Evolutionary conservation across 2,329 filamentous ascomycete species (phyloP), one percentile per base, ranked within the genome.

Genomic region (Diaporthe amygdali): DNA sequence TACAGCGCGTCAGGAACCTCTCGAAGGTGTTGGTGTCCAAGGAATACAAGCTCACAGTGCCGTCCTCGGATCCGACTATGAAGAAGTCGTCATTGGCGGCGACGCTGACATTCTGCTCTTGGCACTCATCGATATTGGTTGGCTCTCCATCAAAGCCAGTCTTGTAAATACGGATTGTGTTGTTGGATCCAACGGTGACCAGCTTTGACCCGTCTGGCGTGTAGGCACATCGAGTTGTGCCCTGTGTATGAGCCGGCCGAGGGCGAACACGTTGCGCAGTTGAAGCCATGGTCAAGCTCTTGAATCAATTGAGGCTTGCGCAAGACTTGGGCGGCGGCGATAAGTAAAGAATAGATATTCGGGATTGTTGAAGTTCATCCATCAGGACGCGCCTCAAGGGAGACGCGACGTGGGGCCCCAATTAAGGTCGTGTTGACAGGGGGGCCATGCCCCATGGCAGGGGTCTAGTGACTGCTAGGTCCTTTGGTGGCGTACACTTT

Each of bases 11-110:
- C 64, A 99, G 88, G 75, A 97, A 93, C 72, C 92, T 91, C 73
- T 97, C 94, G 82, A 97, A 94, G 34, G 86, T 82, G 77, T 92
- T 91, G 3, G 89, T 90, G 70, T 89, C 87, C 63, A 98, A 87
- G n/a, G 93, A 93, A 84, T 97, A 99, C 76, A 95, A 90, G 85
- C 93, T 97, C 77, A 99, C 94, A n/a, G 93, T 96, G 78, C 97
- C 96, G 83, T 98, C 95, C 81, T 99, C 96, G 25, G 94, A 94
- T 34, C 95, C 96, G 73, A 94, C 91, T 54, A 98, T 90, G 79
- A 98, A 97, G 81, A 93, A 95, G 72, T 93, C 90, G 78, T 96
- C 89, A 44, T 90, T 90, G 25, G 94, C 91, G 37, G 91, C 93
- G 27, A 98, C 90, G 39, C 92, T 91, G 25, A 93, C 87, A 78